Evolutionary conservation across 2,329 filamentous ascomycete genomes (phyloP).

Genomic region (Stachybotrys echinatus): DNA sequence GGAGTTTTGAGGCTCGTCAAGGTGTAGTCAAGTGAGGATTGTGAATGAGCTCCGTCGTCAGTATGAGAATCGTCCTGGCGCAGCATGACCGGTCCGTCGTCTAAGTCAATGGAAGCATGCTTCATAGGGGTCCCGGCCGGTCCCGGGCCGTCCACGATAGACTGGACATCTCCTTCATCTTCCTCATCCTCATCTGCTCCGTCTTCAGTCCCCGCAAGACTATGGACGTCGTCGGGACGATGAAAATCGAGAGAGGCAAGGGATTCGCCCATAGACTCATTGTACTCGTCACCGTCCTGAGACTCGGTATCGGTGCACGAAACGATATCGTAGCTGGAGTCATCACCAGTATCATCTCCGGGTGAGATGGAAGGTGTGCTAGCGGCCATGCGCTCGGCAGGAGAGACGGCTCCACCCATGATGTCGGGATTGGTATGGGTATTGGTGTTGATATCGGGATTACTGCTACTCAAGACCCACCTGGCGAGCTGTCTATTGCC

Average conservation of each 20-base stretch:
- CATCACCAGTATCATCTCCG: slow-evolving; percentile 45
- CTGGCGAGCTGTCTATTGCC: slow-evolving; percentile 51
- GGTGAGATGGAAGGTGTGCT: slow-evolving; percentile 38
- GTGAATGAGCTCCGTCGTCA: slow-evolving; percentile 35
- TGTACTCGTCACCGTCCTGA: slow-evolving; percentile 39
- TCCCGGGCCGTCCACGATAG: slow-evolving; percentile 23
- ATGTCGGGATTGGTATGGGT: not conserved
- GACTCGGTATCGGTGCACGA: slow-evolving; percentile 47
- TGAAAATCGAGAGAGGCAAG: slow-evolving; percentile 43
- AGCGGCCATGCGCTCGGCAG: not conserved
- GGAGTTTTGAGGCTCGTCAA: slow-evolving; percentile 42
- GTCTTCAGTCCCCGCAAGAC: slow-evolving; percentile 42
- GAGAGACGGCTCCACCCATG: not conserved
- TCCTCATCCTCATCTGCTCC: slow-evolving; percentile 33
- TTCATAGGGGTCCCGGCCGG: not conserved
- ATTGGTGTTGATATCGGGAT: slow-evolving; percentile 39
- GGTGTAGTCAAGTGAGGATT: slow-evolving; percentile 41
- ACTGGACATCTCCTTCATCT: slow-evolving; percentile 11
- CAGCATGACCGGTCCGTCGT: not conserved
- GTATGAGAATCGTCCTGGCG: not conserved
- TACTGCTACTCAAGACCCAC: slow-evolving; percentile 55
- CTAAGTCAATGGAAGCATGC: not conserved
- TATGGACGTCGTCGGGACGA: slow-evolving; percentile 46
- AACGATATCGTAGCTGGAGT: slow-evolving; percentile 54
- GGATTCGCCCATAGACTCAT: slow-evolving; percentile 44